Percentiles rank a stretch among this genome's conserved stretches.
Evolutionary conservation across 108 stramenopile genomes (phyloP).

Genomic region (Fistulifera solaris): DNA sequence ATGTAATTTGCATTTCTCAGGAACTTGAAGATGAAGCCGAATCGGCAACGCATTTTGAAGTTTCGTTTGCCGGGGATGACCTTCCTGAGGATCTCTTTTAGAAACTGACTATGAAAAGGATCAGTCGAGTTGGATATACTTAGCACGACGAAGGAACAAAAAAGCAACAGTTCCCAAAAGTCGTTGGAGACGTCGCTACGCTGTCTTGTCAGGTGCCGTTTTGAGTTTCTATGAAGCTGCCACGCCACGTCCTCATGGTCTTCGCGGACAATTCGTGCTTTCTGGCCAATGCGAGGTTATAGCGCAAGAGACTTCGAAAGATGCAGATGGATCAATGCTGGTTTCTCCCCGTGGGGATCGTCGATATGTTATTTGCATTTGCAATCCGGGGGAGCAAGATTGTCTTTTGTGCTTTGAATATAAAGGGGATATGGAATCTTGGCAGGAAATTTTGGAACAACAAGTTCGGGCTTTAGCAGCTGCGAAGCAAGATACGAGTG

Average conservation of each 20-base stretch:
- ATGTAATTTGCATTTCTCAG: conserved; percentile 22
- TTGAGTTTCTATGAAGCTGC: conserved; percentile 52
- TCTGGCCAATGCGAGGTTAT: background rate
- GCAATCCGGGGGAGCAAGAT: background rate
- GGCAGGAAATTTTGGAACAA: background rate
- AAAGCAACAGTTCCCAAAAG: conserved; percentile 10
- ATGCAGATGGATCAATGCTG: background rate
- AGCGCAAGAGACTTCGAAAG: background rate
- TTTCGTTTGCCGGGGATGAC: conserved; percentile 41
- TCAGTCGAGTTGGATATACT: conserved; percentile 17
- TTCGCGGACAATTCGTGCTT: conserved; percentile 40
- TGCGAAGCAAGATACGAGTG: too few relatives aligned
- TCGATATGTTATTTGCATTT: too few relatives aligned
- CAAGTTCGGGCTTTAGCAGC: background rate
- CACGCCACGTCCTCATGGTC: conserved; percentile 40
- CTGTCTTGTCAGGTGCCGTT: conserved; percentile 47
- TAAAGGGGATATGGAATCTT: background rate
- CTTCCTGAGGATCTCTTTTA: conserved; percentile 14
- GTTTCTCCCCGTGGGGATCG: too few relatives aligned
- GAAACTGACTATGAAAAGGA: conserved; percentile 8
- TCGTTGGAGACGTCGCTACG: conserved; percentile 45
- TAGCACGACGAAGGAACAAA: conserved; percentile 7
- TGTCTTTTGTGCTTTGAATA: background rate
- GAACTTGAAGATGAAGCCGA: conserved; percentile 12
- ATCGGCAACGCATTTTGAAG: conserved; percentile 26